phyloP scores from a whole-genome alignment of 1,284 basidiomycete species.

The Ustilago lituana region DNA sequence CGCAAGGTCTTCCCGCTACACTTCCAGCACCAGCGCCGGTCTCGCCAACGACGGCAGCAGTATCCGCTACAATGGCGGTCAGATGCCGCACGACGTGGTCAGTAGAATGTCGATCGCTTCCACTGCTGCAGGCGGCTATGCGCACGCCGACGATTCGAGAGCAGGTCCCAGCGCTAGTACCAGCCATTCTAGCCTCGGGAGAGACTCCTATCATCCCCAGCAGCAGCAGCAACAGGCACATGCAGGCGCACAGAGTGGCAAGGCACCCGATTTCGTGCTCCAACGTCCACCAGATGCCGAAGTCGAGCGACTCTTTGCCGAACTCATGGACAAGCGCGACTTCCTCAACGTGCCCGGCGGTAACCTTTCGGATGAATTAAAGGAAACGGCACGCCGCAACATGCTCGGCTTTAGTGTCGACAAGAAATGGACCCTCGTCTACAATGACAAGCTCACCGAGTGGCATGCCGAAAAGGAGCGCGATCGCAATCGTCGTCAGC shows the following conservation, averaged over 20 bases:
- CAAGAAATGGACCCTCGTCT: constrained; percentile 92
- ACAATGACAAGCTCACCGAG: constrained; percentile 81
- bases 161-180: constrained; percentile 12
- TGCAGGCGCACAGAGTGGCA: not conserved
- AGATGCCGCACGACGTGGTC: constrained; percentile 25
- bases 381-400: constrained; percentile 56
- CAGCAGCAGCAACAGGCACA: constrained; percentile 2
- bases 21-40: constrained; percentile 25
- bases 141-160: constrained; percentile 14
- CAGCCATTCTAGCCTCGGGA: constrained; percentile 22
- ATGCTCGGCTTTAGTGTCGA: constrained; percentile 70
- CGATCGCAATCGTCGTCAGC: constrained; percentile 51
- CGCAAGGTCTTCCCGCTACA: constrained; percentile 37
- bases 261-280: constrained; percentile 52
- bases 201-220: constrained; percentile 27
- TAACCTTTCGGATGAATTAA: constrained; percentile 55
- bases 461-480: constrained; percentile 72
- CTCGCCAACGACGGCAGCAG: constrained; percentile 7
- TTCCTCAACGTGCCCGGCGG: constrained; percentile 61
- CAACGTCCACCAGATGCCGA: constrained; percentile 57
- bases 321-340: constrained; percentile 66
- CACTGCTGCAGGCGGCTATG: constrained; percentile 14
- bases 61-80: constrained; percentile 18
- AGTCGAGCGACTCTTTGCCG: constrained; percentile 65
- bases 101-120: constrained; percentile 39